Conservation (phyloP, 2,329 filamentous ascomycete genomes). For the Pyrenophora seminiperda region DNA sequence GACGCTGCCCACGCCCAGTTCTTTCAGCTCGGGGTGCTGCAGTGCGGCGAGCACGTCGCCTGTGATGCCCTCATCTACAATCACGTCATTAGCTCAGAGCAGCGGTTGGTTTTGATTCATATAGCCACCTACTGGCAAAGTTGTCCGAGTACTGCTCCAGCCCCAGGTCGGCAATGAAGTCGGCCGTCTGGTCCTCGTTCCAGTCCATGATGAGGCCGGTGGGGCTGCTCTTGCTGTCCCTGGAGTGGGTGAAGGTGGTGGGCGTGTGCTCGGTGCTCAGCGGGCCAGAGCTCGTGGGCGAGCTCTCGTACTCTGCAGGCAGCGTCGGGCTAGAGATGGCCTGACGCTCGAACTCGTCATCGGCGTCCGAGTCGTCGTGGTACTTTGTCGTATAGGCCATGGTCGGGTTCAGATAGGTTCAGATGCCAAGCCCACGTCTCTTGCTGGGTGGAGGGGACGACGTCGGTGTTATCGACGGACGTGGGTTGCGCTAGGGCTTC, state of each 20-base stretch:
- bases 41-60: constrained; percentile 89
- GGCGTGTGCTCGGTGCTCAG: constrained; percentile 76
- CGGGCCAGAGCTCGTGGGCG: constrained; percentile 73
- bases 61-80: constrained; percentile 86
- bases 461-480: constrained; percentile 21
- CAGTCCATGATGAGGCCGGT: constrained; percentile 79
- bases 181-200: constrained; percentile 85
- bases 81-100: constrained; percentile 16
- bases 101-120: no score
- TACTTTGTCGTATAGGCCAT: constrained; percentile 60
- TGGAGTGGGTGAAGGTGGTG: constrained; percentile 73
- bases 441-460: constrained; percentile 25
- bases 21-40: constrained; percentile 90
- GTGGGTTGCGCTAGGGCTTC: constrained; percentile 15
- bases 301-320: constrained; percentile 68
- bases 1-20: constrained; percentile 90
- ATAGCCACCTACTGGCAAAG: constrained; percentile 72
- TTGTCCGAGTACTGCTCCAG: constrained; percentile 80
- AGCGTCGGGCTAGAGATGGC: constrained; percentile 67
- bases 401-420: constrained; percentile 19
- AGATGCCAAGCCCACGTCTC: constrained; percentile 33
- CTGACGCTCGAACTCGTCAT: constrained; percentile 82
- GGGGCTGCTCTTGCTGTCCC: constrained; percentile 68
- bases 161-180: constrained; percentile 81
- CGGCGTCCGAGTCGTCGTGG: constrained; percentile 72